phyloP scores from a whole-genome alignment of 768 basidiomycete genomes.

The Lentinula lateritia region DNA sequence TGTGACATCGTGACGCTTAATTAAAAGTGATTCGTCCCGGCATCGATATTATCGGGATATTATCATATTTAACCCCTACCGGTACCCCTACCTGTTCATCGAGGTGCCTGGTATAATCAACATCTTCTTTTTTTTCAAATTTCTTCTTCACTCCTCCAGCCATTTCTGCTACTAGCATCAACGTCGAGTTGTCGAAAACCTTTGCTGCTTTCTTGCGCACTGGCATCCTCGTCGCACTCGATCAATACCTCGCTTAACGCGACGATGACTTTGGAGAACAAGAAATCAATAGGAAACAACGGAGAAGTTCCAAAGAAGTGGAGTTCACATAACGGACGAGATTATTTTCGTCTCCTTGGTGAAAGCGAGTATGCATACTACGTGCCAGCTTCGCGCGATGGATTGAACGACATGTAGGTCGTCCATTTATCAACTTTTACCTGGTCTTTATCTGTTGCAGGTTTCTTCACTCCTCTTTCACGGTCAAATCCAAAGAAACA shows the following conservation, averaged over 20 bases:
- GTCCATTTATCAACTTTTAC: not conserved
- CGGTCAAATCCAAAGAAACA: conserved; percentile 11
- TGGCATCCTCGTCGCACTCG: not conserved
- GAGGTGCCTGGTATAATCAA: too few species aligned
- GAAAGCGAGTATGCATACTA: conserved; percentile 27
- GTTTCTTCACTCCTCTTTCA: conserved; percentile 26
- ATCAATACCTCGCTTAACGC: not conserved
- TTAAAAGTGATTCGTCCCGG: too few species aligned
- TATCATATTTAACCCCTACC: too few species aligned
- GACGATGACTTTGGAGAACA: not conserved
- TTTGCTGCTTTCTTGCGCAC: not conserved
- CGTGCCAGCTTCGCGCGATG: conserved; percentile 20
- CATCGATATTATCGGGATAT: too few species aligned
- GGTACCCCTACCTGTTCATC: too few species aligned
- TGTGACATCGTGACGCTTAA: too few species aligned
- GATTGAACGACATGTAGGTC: conserved; percentile 29
- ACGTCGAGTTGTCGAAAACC: not conserved
- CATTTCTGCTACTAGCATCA: too few species aligned
- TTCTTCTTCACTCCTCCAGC: too few species aligned
- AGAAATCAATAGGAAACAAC: not conserved
- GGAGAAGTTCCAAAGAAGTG: not conserved
- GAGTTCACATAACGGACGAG: not conserved
- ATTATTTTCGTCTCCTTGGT: conserved; percentile 20
- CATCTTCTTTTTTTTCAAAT: too few species aligned
- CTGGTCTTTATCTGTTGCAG: conserved; percentile 8